These are phyloP conservation scores for Colletotrichum lindemuthianum DNA, from an alignment of 2,329 filamentous ascomycete species.

Conservation along the genomic window DNA sequence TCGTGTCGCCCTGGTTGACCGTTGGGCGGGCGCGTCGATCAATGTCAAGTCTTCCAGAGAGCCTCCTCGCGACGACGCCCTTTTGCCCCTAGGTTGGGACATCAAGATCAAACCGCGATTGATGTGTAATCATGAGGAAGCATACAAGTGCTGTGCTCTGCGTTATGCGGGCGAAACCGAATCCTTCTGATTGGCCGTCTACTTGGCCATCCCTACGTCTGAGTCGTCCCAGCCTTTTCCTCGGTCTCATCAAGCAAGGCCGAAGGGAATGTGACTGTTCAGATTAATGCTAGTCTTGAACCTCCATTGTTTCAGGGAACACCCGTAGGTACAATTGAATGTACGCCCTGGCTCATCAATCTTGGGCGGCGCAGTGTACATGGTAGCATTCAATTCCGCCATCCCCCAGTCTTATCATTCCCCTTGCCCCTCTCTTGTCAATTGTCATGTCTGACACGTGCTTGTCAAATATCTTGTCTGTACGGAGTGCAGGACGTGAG, in stretches of 20 bases:
- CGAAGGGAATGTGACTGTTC: slow-evolving; percentile 31
- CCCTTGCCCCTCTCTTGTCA: neutral
- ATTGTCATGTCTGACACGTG: slow-evolving; percentile 16
- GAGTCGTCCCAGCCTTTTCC: neutral
- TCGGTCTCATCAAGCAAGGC: neutral
- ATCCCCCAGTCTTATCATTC: neutral
- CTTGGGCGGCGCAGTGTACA: neutral
- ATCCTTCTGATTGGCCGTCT: neutral
- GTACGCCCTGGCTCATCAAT: too few relatives aligned
- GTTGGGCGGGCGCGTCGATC: slow-evolving; percentile 28
- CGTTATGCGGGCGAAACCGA: slow-evolving; percentile 5
- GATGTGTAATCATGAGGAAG: neutral
- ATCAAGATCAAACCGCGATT: slow-evolving; percentile 13
- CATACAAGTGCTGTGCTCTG: neutral
- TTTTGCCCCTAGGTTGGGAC: slow-evolving; percentile 2
- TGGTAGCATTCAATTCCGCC: slow-evolving; percentile 15
- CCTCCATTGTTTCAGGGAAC: slow-evolving; percentile 24
- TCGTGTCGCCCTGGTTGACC: slow-evolving; percentile 9
- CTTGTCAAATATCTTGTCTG: slow-evolving; percentile 2
- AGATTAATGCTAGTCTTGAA: slow-evolving; percentile 21
- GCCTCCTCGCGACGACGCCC: slow-evolving; percentile 4
- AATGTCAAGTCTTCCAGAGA: neutral
- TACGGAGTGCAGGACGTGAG: neutral
- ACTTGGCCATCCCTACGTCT: slow-evolving; percentile 18
- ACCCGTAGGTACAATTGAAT: slow-evolving; percentile 2